Percentiles rank a stretch among this genome's conserved stretches.
phyloP scores from a whole-genome alignment of 768 basidiomycete species.

The Suillus hirtellus region DNA sequence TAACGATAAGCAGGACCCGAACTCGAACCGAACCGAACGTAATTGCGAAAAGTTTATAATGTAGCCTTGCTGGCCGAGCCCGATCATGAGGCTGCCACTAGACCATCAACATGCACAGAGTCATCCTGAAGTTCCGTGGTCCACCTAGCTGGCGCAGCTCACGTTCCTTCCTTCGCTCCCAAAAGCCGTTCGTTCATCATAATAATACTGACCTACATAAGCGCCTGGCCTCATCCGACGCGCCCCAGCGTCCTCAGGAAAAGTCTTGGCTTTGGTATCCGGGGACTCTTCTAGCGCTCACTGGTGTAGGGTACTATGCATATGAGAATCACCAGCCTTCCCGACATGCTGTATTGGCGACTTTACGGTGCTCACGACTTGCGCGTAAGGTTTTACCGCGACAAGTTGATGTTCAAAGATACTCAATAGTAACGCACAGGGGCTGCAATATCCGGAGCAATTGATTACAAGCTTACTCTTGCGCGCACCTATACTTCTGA shows the following conservation, averaged over 20 bases:
- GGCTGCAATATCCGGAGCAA: conserved; percentile 60
- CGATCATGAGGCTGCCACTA: background rate
- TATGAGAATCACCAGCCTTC: conserved; percentile 76
- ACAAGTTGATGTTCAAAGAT: conserved; percentile 20
- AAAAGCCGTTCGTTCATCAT: background rate
- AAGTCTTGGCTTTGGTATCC: conserved; percentile 31
- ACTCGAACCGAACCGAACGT: background rate
- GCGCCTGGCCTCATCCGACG: background rate
- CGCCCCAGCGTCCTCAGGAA: conserved; percentile 10
- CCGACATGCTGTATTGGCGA: conserved; percentile 72
- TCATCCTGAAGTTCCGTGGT: background rate
- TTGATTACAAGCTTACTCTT: conserved; percentile 76
- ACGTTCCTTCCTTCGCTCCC: conserved; percentile 1
- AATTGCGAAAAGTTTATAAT: background rate
- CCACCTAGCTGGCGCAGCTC: background rate
- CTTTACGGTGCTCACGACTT: conserved; percentile 76
- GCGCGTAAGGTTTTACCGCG: conserved; percentile 46
- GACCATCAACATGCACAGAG: conserved; percentile 3
- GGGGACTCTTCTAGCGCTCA: conserved; percentile 24
- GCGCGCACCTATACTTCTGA: conserved; percentile 50
- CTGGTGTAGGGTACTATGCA: conserved; percentile 40
- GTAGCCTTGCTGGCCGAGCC: background rate
- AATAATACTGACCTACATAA: background rate
- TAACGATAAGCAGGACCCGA: background rate
- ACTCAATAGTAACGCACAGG: conserved; percentile 35